These are phyloP conservation scores for Tricholoma matsutake DNA, from an alignment of 768 basidiomycete genomes.

Conservation along the genomic window DNA sequence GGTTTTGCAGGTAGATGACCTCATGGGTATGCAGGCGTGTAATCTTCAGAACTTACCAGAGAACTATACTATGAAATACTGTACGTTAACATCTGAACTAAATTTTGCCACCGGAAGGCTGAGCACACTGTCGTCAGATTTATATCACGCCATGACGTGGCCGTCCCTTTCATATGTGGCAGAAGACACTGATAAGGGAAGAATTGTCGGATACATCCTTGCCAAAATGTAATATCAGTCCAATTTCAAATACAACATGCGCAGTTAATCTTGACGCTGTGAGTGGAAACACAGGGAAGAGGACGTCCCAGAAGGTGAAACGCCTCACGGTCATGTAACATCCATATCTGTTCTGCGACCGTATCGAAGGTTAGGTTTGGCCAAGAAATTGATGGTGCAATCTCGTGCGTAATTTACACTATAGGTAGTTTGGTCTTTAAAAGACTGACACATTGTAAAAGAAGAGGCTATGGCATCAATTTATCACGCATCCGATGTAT, in stretches of 20 bases:
- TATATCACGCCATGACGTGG: slow-evolving; percentile 95
- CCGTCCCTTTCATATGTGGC: slow-evolving; percentile 93
- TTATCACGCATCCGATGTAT: slow-evolving; percentile 84
- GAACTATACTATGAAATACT: slow-evolving; percentile 86
- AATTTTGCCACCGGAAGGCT: background rate
- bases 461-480: slow-evolving; percentile 91
- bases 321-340: slow-evolving; percentile 90
- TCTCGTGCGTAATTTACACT: slow-evolving; percentile 61
- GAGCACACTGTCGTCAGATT: slow-evolving; percentile 44
- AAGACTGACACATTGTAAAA: slow-evolving; percentile 25
- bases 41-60: slow-evolving; percentile 95
- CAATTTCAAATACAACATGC: slow-evolving; percentile 3
- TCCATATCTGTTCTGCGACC: slow-evolving; percentile 93
- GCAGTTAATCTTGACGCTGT: slow-evolving; percentile 10
- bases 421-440: background rate
- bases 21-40: slow-evolving; percentile 93
- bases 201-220: slow-evolving; percentile 92
- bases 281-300: slow-evolving; percentile 53
- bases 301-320: slow-evolving; percentile 55
- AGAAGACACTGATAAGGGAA: slow-evolving; percentile 77
- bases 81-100: slow-evolving; percentile 34
- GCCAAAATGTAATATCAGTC: slow-evolving; percentile 75
- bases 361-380: slow-evolving; percentile 87
- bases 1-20: slow-evolving; percentile 69
- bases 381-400: slow-evolving; percentile 93